Percentiles rank a stretch among this genome's conserved stretches.
These are phyloP conservation scores for Solanum sitiens DNA, from an alignment of 257 asterid species.

Conservation along the genomic window DNA sequence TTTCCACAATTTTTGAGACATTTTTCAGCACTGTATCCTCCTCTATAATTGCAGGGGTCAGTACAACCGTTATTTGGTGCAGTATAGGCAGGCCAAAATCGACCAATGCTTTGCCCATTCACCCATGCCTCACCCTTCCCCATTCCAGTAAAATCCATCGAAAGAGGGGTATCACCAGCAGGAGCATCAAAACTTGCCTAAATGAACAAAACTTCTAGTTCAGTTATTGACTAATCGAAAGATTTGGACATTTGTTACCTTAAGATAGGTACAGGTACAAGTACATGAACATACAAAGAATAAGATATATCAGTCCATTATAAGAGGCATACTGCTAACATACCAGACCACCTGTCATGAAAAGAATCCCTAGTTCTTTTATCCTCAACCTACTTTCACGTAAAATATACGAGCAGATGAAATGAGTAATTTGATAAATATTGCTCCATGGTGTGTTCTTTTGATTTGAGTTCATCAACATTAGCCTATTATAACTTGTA, in stretches of 20 bases:
- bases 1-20: constrained; percentile 74
- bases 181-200: constrained; percentile 69
- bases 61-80: constrained; percentile 50
- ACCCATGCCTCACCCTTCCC: constrained; percentile 97
- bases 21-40: constrained; percentile 42
- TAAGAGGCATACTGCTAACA: not conserved
- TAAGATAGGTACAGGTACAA: not conserved
- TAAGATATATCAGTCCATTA: not conserved
- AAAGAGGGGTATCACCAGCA: constrained; percentile 54
- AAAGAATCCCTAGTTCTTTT: not conserved
- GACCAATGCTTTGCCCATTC: constrained; percentile 89
- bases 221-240: not conserved
- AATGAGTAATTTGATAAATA: not conserved
- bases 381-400: not conserved
- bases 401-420: not conserved
- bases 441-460: not conserved
- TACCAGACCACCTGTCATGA: not conserved
- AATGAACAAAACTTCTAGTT: not conserved
- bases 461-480: not conserved
- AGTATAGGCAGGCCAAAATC: constrained; percentile 63
- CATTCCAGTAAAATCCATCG: constrained; percentile 63
- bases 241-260: not conserved
- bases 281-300: not conserved
- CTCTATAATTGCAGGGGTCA: constrained; percentile 57
- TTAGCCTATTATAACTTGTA: not conserved